Base-by-base conservation (phyloP, 352 stramenopile genomes). In the Pythium apleroticum region DNA sequence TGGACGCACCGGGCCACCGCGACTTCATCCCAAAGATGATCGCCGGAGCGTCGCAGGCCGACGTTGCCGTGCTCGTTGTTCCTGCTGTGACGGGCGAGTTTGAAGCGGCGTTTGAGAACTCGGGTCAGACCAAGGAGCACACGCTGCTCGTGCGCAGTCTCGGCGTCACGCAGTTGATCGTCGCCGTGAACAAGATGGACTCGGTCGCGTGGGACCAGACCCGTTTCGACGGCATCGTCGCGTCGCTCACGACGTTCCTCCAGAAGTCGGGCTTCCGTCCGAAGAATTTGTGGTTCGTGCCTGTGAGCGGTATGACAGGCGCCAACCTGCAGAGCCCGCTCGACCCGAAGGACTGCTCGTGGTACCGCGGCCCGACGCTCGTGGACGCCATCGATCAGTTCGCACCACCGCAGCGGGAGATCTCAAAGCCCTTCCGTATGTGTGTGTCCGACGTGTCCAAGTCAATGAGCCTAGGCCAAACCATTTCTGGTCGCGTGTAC, bases 1-100 rank as follows among this genome's bases (percentile, higher is more conserved):
- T 99, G 30, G 97, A 99, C 75, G 97, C 97, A 8, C 97, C 97
- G 5, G 97, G 97, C 0, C 97, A 99, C 66, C 81, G 84, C 20
- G 97, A 99, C 65, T 99, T 99, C 62, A 97, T 99, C 41, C 94
- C 95, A 6, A 97, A 98, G 69, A 99, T 99, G 95, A 99, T 99
- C 72, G 91, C 90, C 4, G 96, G 96, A 5, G 93, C 96, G 1
- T 91, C 89, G 41, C 93, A 96, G 49, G 93, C 91, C 20, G 93
- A 98, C 55, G 89, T 95, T 14, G 93, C 90, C 4, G 71, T 99
- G 48, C 74, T 99, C 31, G 96, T 99, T 1, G 95, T 99, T 17
- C 95, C 97, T 19, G 96, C 95, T 0, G 90, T 87, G 0, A 96
- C 84, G 1, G 97, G 96, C 20, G 95, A 98, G 73, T 99, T 99